These are phyloP conservation scores for Adenanthera pavonina DNA, from an alignment of 306 rosid genomes.

Conservation along the genomic window DNA sequence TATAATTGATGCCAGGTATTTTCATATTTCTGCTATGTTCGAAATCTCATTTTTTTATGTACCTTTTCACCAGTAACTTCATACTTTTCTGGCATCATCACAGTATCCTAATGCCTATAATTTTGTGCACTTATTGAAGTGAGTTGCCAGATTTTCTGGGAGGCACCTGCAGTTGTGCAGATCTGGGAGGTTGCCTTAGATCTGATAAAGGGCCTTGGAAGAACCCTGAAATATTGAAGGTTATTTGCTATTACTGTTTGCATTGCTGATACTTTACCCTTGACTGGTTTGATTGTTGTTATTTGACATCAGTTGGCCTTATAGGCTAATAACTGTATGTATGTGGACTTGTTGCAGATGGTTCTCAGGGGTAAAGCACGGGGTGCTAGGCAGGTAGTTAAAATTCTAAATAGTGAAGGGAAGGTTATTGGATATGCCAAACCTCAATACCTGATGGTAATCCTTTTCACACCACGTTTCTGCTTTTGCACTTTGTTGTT, in stretches of 20 bases:
- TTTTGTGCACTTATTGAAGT: slow-evolving; percentile 56
- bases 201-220: slow-evolving; percentile 99
- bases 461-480: neutral
- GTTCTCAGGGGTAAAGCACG: slow-evolving; percentile 79
- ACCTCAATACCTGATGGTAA: slow-evolving; percentile 82
- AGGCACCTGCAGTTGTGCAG: slow-evolving; percentile 88
- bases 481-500: neutral
- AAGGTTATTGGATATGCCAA: slow-evolving; percentile 89
- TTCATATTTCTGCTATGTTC: slow-evolving; percentile 12
- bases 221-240: slow-evolving; percentile 92
- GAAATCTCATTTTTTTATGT: neutral
- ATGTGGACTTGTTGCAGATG: slow-evolving; percentile 62
- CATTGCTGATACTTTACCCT: slow-evolving; percentile 28
- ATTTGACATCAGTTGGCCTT: slow-evolving; percentile 18
- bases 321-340: slow-evolving; percentile 41
- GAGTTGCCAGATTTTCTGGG: slow-evolving; percentile 98
- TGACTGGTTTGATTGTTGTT: slow-evolving; percentile 24
- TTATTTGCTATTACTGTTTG: slow-evolving; percentile 34
- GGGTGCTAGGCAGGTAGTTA: slow-evolving; percentile 88
- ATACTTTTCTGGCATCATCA: slow-evolving; percentile 14
- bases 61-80: slow-evolving; percentile 9
- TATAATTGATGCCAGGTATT: slow-evolving; percentile 88
- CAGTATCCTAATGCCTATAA: slow-evolving; percentile 20
- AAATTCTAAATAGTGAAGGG: slow-evolving; percentile 87
- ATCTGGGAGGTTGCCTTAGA: slow-evolving; percentile 90